Conservation (phyloP, 2,329 filamentous ascomycete species). For the Intubia oerlemansii region DNA sequence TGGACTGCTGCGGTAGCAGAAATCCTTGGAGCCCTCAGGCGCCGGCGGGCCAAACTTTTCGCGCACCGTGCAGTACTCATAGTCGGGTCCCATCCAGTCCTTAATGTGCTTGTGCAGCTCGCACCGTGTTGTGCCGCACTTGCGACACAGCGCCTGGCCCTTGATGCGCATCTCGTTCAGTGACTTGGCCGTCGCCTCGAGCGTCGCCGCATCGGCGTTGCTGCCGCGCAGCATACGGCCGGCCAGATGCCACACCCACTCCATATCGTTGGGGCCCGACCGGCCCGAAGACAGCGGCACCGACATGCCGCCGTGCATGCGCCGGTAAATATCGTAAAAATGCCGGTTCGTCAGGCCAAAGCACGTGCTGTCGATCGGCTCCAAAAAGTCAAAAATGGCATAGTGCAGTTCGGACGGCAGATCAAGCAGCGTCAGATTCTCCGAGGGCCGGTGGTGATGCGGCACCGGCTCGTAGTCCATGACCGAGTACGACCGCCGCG, state of each 20-base stretch:
- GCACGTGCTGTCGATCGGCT: slow-evolving; percentile 42
- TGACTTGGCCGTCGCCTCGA: slow-evolving; percentile 8
- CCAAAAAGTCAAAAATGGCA: slow-evolving; percentile 37
- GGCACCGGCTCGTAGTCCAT: slow-evolving; percentile 35
- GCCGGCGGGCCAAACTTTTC: slow-evolving; percentile 32
- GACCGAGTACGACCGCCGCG: slow-evolving; percentile 36
- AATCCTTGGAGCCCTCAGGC: slow-evolving; percentile 21
- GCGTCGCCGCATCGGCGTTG: slow-evolving; percentile 1
- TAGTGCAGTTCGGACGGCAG: slow-evolving; percentile 39
- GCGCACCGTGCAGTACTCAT: slow-evolving; percentile 39
- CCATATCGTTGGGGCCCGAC: slow-evolving; percentile 37
- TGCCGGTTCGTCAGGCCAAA: slow-evolving; percentile 35
- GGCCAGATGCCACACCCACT: slow-evolving; percentile 40
- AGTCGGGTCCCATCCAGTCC: slow-evolving; percentile 32
- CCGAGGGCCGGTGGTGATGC: slow-evolving; percentile 24
- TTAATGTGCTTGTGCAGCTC: slow-evolving; percentile 41
- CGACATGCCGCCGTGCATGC: slow-evolving; percentile 29
- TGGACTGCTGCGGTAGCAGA: slow-evolving; percentile 38
- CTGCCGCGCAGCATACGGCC: slow-evolving; percentile 10
- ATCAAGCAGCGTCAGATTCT: slow-evolving; percentile 24
- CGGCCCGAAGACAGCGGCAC: slow-evolving; percentile 36
- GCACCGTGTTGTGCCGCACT: slow-evolving; percentile 38
- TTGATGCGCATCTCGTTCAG: slow-evolving; percentile 28
- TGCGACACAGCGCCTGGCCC: slow-evolving; percentile 39
- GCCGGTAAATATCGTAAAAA: slow-evolving; percentile 36